Evolutionary conservation across 441 rosid species (phyloP), one percentile per base, ranked within the genome.

Genomic region (Flueggea neowawraea): DNA sequence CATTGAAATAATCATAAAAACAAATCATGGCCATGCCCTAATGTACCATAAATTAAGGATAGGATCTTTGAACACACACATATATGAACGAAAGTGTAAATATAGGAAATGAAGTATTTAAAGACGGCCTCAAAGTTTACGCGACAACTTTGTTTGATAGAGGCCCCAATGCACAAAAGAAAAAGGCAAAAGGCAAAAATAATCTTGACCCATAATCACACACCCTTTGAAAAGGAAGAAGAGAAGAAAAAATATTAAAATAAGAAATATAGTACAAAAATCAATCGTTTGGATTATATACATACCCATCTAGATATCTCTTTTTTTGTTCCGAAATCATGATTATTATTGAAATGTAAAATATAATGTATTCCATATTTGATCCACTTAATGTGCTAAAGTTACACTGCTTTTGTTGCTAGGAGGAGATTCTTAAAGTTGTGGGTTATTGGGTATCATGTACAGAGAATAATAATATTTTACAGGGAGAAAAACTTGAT

Each of bases 191-290:
- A 66, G 63, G 78, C 73, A 78, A 76, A 81, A 76, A 74, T 73
- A 77, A 82, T 77, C 76, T 88, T 82, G 84, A 78, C 84, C 81
- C 85, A 85, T 88, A 69, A 83, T 83, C 84, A 81, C 78, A 71
- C 74, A 6, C 75, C 82, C 76, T 80, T 82, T 81, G 59, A 67
- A 74, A 58, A 22, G 28, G 28, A 22, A 22, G 28, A 22, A 22
- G 28, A 22, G 28, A 2, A 22, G 28, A 22, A 22, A 22, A 22
- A 22, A 22, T 22, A 22, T 57, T 41, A 16, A 53, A 53, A 33
- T 56, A 55, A 52, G 2, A 43, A 5, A 8, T 8, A 53, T 45
- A 76, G 28, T 22, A 22, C 28, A 22, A 76, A 78, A 69, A 75
- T 69, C 72, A 61, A 31, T 66, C 67, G 71, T 78, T 76, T 76